Percentiles rank a stretch among this genome's conserved stretches.
These are phyloP conservation scores for Quercus gilva DNA, from an alignment of 306 rosid genomes.

Conservation along the genomic window DNA sequence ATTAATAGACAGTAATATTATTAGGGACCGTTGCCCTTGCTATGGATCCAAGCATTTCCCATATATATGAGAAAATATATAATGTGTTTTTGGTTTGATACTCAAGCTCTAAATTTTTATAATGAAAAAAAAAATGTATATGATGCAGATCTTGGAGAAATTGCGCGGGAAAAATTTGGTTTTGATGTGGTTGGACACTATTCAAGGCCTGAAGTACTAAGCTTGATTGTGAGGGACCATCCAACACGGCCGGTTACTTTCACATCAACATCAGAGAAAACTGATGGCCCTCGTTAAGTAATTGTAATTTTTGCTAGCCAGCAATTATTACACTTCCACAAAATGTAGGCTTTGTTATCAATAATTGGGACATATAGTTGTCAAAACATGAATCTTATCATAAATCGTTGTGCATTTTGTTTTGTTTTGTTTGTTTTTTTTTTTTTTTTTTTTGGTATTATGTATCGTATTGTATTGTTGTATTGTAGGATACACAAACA, in stretches of 20 bases:
- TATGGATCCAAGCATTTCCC: not conserved
- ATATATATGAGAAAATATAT: not conserved
- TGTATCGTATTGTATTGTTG: too few relatives aligned
- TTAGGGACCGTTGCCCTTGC: not conserved
- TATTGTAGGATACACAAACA: too few relatives aligned
- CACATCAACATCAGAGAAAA: constrained; percentile 49
- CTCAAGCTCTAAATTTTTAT: too few relatives aligned
- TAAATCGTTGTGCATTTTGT: too few relatives aligned
- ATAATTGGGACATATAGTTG: not conserved
- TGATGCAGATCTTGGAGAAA: constrained; percentile 76
- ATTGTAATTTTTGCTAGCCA: constrained; percentile 19
- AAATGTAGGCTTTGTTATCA: constrained; percentile 20
- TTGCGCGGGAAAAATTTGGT: constrained; percentile 72
- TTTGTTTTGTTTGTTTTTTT: too few relatives aligned
- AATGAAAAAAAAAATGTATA: not conserved
- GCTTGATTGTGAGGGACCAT: constrained; percentile 73
- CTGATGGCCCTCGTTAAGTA: constrained; percentile 38
- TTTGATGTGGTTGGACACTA: constrained; percentile 96
- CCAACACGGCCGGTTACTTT: constrained; percentile 69
- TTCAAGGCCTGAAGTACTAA: constrained; percentile 84
- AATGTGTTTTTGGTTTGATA: not conserved
- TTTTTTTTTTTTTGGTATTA: too few relatives aligned
- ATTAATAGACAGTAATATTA: not conserved
- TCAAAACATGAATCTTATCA: too few relatives aligned
- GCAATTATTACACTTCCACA: constrained; percentile 9